Base-by-base conservation (phyloP, 1,284 basidiomycete genomes). In the Cutaneotrichosporon cavernicola region DNA sequence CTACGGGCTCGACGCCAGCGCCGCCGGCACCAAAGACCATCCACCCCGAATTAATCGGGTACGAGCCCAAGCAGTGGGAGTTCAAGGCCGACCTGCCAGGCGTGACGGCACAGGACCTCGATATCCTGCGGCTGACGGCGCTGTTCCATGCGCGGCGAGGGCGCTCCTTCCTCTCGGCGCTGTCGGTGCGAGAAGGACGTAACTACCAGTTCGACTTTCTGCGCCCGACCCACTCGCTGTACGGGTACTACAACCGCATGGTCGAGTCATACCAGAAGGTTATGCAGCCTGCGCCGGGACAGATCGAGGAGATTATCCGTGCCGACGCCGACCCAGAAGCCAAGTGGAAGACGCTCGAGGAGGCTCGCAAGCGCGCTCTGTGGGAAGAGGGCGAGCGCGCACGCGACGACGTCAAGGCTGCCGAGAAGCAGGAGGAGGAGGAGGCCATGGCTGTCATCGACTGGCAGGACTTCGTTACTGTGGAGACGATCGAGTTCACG, bases 171-270 rank as follows among this genome's bases (percentile, higher is more conserved):
- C 87, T 97, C 14, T 86, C 88, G 6, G 85, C 89, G 9, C 87
- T 99, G 31, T 91, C 92, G 5, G 84, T 87, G n/a, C 86, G 89
- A 58, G 97, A 99, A 82, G 90, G 90, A 18, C 87, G 91, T 43
- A 99, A 98, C 81, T 97, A 92, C 77, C 96, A 99, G 75, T 99
- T 99, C 75, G 97, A 98, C 78, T 99, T 99, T 79, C 84, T 99
- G 58, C 87, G 92, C 53, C 97, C 96, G 4, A 91, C 88, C 1
- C 96, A 98, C 79, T 97, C 95, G 16, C 87, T 99, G 38, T 99
- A 96, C 75, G 89, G 90, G 59, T 96, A 92, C 82, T 99, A 98
- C 84, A 98, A 99, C 81, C 88, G 91, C 69, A 87, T 98, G 79
- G 93, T 98, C 66, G 94, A 98, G 76, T 94, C 97, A 79, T 99